Percentiles rank a stretch among this genome's conserved stretches.
phyloP scores from a whole-genome alignment of 169 alveolate genomes.

The Cryptosporidium sp. region DNA sequence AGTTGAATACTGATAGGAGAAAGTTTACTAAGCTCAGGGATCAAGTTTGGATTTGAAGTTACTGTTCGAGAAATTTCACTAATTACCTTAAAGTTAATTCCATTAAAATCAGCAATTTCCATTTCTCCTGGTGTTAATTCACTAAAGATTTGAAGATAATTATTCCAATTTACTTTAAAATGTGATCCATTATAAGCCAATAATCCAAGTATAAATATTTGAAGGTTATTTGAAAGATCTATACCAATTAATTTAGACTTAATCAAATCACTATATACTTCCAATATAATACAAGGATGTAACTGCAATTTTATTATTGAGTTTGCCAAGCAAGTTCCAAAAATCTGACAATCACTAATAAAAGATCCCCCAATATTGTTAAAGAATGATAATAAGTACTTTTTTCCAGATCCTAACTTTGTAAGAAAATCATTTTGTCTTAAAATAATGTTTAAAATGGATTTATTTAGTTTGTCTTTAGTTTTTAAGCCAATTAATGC shows the following conservation, averaged over 20 bases:
- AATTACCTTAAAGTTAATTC: constrained; percentile 19
- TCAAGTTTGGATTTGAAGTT: background rate
- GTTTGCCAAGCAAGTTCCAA: constrained; percentile 21
- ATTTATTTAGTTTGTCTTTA: background rate
- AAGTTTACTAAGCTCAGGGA: constrained; percentile 22
- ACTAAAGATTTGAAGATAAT: constrained; percentile 22
- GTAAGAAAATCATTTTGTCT: constrained; percentile 19
- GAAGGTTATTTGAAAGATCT: constrained; percentile 29
- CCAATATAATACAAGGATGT: constrained; percentile 11
- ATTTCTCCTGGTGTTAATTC: constrained; percentile 22
- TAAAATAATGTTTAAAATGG: constrained; percentile 4
- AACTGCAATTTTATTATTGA: constrained; percentile 27
- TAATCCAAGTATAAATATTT: constrained; percentile 9
- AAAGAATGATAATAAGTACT: background rate
- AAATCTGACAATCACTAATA: background rate
- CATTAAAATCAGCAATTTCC: constrained; percentile 50
- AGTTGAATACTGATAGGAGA: constrained; percentile 46
- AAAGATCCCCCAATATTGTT: background rate
- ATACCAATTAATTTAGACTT: constrained; percentile 35
- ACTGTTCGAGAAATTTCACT: background rate
- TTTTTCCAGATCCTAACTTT: constrained; percentile 45
- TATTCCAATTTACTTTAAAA: constrained; percentile 42
- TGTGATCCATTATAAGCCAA: constrained; percentile 12
- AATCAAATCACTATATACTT: constrained; percentile 48
- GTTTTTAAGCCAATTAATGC: constrained; percentile 33